These are phyloP conservation scores for Trichaptum fuscoviolaceum DNA, from an alignment of 768 basidiomycete genomes.

Conservation along the genomic window DNA sequence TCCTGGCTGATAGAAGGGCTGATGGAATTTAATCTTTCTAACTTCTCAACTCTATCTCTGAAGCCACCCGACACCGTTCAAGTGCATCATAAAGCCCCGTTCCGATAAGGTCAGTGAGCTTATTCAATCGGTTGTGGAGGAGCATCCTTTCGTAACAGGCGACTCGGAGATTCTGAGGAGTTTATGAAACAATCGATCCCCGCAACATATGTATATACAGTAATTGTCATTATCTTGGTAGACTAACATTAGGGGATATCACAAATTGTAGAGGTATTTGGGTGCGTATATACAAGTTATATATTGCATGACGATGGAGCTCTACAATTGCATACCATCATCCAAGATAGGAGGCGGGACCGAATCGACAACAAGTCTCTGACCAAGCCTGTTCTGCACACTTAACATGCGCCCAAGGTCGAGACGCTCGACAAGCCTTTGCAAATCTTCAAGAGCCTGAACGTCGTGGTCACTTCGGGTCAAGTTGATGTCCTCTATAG, in stretches of 20 bases:
- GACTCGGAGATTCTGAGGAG: too few relatives aligned
- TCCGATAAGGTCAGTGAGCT: constrained; percentile 19
- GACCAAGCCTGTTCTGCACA: not conserved
- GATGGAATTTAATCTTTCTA: too few relatives aligned
- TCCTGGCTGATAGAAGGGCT: too few relatives aligned
- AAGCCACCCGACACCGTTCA: constrained; percentile 23
- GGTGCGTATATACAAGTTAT: too few relatives aligned
- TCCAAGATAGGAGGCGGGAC: not conserved
- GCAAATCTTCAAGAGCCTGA: not conserved
- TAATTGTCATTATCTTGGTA: too few relatives aligned
- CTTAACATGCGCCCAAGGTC: not conserved
- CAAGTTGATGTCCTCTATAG: not conserved
- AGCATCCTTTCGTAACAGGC: too few relatives aligned
- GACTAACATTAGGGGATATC: too few relatives aligned
- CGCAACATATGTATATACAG: too few relatives aligned
- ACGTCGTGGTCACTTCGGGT: not conserved
- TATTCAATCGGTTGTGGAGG: constrained; percentile 8
- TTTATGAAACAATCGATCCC: too few relatives aligned
- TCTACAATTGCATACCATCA: not conserved
- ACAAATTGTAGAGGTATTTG: too few relatives aligned
- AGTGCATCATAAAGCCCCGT: constrained; percentile 24
- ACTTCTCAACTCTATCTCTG: too few relatives aligned
- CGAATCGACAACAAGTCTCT: not conserved
- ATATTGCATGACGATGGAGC: not conserved
- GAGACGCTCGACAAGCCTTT: not conserved